phyloP scores from a whole-genome alignment of 441 rosid genomes.

The Daphne laureola region DNA sequence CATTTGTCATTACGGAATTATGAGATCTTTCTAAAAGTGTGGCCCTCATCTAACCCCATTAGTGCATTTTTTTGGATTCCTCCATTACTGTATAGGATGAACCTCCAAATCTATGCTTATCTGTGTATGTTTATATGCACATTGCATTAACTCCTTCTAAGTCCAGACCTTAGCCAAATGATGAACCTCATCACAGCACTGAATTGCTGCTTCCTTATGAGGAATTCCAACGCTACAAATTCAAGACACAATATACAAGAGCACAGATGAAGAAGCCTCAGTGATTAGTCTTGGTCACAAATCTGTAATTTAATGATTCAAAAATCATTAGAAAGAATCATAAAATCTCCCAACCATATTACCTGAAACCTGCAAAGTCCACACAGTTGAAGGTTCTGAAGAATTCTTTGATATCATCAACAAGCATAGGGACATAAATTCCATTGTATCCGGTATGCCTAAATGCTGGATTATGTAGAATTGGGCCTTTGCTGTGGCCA shows the following conservation, averaged over 20 bases:
- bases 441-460: slow-evolving; percentile 23
- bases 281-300: too few species aligned
- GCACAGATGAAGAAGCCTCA: too few species aligned
- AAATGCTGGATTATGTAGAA: slow-evolving; percentile 26
- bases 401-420: slow-evolving; percentile 27
- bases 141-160: slow-evolving; percentile 1
- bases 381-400: slow-evolving; percentile 15
- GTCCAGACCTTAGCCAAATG: slow-evolving; percentile 23
- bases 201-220: slow-evolving; percentile 24
- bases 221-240: slow-evolving; percentile 24
- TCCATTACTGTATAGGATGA: too few species aligned
- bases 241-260: too few species aligned
- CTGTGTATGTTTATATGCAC: not conserved
- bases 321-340: too few species aligned
- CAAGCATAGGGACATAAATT: slow-evolving; percentile 31
- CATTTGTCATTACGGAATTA: too few species aligned
- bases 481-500: slow-evolving; percentile 33
- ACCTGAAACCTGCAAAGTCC: slow-evolving; percentile 36
- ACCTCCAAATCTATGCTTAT: not conserved
- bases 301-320: too few species aligned
- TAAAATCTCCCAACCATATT: not conserved
- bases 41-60: too few species aligned
- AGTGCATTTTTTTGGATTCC: too few species aligned
- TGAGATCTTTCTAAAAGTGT: too few species aligned
- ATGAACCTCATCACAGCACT: slow-evolving; percentile 27